phyloP scores from a whole-genome alignment of 257 asterid genomes.

The Agastache rugosa region DNA sequence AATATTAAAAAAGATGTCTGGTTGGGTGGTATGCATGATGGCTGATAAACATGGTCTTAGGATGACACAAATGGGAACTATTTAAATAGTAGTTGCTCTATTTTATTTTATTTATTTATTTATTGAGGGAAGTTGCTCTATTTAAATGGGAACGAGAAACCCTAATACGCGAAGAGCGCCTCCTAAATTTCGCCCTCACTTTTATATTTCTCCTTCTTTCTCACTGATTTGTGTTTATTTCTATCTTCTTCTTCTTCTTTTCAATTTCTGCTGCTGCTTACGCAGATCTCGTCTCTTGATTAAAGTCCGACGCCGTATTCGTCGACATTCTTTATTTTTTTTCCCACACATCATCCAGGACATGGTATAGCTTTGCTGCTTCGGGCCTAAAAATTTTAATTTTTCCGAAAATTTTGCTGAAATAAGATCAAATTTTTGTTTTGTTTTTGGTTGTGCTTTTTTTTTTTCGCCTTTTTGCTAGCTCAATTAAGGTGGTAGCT shows the following conservation, averaged over 20 bases:
- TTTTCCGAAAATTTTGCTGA: no score
- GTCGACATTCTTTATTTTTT: slow-evolving; percentile 27
- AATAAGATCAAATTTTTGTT: not conserved
- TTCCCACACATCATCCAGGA: slow-evolving; percentile 42
- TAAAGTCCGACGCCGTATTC: not conserved
- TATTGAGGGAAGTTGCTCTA: no score
- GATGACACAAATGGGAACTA: no score
- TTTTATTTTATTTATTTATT: no score
- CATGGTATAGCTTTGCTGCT: slow-evolving; percentile 14
- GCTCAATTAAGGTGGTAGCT: not conserved
- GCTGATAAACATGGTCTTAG: no score
- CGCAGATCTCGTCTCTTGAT: not conserved
- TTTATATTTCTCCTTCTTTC: not conserved
- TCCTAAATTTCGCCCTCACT: not conserved
- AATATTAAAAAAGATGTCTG: no score
- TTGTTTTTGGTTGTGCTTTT: not conserved
- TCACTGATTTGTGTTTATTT: not conserved
- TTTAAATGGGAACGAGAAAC: not conserved
- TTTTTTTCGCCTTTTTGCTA: not conserved
- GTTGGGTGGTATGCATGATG: no score
- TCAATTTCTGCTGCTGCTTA: not conserved
- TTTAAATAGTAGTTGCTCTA: no score
- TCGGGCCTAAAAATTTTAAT: not conserved
- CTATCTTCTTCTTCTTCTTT: not conserved
- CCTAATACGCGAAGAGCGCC: not conserved